Conservation (phyloP, 306 rosid species). For the Oemleria cerasiformis region DNA sequence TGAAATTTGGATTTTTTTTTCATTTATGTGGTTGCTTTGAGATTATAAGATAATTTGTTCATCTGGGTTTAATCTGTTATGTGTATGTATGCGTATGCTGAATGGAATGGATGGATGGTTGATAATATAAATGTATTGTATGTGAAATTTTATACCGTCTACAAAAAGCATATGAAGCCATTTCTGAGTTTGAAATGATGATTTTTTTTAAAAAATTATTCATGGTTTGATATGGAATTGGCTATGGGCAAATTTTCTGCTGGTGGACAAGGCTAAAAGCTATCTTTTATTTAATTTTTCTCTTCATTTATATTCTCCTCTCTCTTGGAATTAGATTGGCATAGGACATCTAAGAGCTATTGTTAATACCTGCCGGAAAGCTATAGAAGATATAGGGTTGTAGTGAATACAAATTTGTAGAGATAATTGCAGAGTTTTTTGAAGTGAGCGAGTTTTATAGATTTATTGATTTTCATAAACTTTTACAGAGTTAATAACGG, state of each 20-base stretch:
- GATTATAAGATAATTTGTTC: slow-evolving; percentile 2
- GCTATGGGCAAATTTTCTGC: background rate
- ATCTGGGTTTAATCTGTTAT: slow-evolving; percentile 3
- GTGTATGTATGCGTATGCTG: background rate
- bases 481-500: too few relatives aligned
- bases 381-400: background rate
- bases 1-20: background rate
- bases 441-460: too few relatives aligned
- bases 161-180: background rate
- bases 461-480: too few relatives aligned
- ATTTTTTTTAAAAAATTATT: background rate
- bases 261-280: background rate
- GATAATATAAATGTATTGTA: background rate
- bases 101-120: background rate
- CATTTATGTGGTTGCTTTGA: background rate
- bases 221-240: background rate
- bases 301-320: background rate
- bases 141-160: background rate
- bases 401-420: too few relatives aligned
- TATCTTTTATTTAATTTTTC: too few relatives aligned
- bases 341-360: background rate
- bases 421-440: too few relatives aligned
- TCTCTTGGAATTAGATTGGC: background rate
- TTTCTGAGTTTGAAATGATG: background rate
- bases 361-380: background rate